Conservation (phyloP, 73 alveolate species). For the Urostyla sp. region DNA sequence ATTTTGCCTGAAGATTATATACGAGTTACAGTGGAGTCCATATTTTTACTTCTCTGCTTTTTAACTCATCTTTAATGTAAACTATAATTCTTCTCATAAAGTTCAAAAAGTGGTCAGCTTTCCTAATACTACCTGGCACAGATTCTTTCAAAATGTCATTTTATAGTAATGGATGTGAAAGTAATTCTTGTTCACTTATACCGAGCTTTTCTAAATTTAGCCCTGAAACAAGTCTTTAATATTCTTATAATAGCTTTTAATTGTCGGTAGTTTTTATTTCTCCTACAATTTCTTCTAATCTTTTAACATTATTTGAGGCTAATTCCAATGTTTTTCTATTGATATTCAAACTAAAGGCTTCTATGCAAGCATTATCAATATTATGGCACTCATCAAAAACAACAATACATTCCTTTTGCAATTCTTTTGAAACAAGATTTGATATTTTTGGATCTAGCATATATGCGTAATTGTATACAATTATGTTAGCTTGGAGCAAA, state of each 20-base stretch:
- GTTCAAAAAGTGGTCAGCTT: constrained; percentile 83
- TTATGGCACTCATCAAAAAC: constrained; percentile 91
- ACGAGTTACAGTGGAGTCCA: constrained; percentile 72
- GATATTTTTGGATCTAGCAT: constrained; percentile 87
- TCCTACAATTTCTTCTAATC: constrained; percentile 73
- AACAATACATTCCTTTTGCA: constrained; percentile 71
- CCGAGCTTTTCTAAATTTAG: constrained; percentile 49
- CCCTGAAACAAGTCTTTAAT: constrained; percentile 70
- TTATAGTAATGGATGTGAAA: constrained; percentile 40
- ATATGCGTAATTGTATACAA: constrained; percentile 85
- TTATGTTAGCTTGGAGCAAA: constrained; percentile 74
- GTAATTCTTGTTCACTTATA: constrained; percentile 35
- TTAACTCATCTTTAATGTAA: constrained; percentile 68
- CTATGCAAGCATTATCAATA: constrained; percentile 89
- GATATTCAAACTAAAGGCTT: constrained; percentile 78
- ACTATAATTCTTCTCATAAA: constrained; percentile 73
- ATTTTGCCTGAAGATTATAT: constrained; percentile 67
- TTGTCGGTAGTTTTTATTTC: constrained; percentile 65
- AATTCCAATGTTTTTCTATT: constrained; percentile 71
- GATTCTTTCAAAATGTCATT: constrained; percentile 74
- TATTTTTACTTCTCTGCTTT: constrained; percentile 72
- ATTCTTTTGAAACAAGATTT: constrained; percentile 58
- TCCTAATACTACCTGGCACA: constrained; percentile 82
- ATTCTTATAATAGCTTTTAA: constrained; percentile 73
- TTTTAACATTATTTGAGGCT: constrained; percentile 72